These are phyloP conservation scores for Aspergillus ustus DNA, from an alignment of 2,329 filamentous ascomycete genomes.

Conservation along the genomic window DNA sequence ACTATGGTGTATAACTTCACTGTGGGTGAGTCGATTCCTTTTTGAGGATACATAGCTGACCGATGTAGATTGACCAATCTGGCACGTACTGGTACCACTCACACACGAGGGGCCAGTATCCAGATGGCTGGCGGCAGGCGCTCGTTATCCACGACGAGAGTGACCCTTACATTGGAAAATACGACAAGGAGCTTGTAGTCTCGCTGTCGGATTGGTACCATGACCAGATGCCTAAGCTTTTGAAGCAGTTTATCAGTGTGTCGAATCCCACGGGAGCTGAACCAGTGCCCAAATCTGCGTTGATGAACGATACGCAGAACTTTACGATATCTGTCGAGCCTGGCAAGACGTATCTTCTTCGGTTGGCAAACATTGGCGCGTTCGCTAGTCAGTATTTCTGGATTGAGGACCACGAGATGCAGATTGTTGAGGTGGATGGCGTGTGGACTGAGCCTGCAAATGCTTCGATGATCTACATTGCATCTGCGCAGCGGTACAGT, in stretches of 20 bases:
- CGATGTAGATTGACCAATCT: slow-evolving; percentile 40
- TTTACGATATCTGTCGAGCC: slow-evolving; percentile 63
- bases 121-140: slow-evolving; percentile 71
- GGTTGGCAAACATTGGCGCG: slow-evolving; percentile 74
- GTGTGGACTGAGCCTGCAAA: slow-evolving; percentile 67
- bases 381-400: slow-evolving; percentile 62
- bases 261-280: slow-evolving; percentile 63
- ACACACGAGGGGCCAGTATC: slow-evolving; percentile 67
- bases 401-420: slow-evolving; percentile 62
- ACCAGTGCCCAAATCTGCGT: slow-evolving; percentile 67
- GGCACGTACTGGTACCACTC: slow-evolving; percentile 71
- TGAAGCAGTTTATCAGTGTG: slow-evolving; percentile 34
- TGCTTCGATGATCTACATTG: slow-evolving; percentile 68
- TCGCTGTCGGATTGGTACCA: slow-evolving; percentile 79
- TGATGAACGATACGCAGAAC: slow-evolving; percentile 71
- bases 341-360: slow-evolving; percentile 74
- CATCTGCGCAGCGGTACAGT: slow-evolving; percentile 67
- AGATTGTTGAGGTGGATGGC: slow-evolving; percentile 74
- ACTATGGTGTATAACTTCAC: slow-evolving; percentile 72
- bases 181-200: slow-evolving; percentile 65
- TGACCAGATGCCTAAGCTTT: slow-evolving; percentile 53
- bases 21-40: slow-evolving; percentile 38
- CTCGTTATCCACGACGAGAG: slow-evolving; percentile 67
- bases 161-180: slow-evolving; percentile 53
- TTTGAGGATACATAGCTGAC: background rate